phyloP scores from a whole-genome alignment of 148 eudicot genomes.

The Vaccinium myrtillus region DNA sequence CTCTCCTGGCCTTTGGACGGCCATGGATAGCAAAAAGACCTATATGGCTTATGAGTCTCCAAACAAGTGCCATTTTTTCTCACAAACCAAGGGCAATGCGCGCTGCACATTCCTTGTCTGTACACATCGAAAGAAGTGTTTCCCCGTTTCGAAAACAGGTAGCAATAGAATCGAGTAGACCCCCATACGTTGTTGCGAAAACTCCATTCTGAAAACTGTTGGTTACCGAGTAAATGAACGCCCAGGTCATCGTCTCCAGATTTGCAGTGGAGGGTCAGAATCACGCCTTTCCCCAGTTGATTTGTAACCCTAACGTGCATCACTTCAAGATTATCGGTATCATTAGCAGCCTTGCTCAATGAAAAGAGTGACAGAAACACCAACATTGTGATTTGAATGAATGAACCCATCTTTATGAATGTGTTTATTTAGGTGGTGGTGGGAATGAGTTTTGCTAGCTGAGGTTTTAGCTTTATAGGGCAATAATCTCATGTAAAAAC shows the following conservation, averaged over 20 bases:
- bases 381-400: not conserved
- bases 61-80: not conserved
- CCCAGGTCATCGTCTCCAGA: constrained; percentile 9
- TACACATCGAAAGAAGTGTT: not conserved
- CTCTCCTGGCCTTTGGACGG: not conserved
- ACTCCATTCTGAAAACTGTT: not conserved
- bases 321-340: not conserved
- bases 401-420: not conserved
- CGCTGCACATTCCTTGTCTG: not conserved
- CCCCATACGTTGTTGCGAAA: constrained; percentile 9
- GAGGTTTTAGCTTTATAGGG: not conserved
- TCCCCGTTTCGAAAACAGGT: not conserved
- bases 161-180: not conserved
- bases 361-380: not conserved
- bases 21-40: not conserved
- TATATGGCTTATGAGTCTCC: not conserved
- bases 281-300: not conserved
- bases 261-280: constrained; percentile 4
- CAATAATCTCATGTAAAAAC: not conserved
- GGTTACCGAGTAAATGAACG: not conserved
- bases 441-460: not conserved
- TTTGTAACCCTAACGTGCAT: not conserved
- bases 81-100: constrained; percentile 1
- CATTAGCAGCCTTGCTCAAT: not conserved
- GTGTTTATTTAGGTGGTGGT: not conserved